phyloP scores from a whole-genome alignment of 805 yeast genomes.

The Danielia oregonensis region DNA sequence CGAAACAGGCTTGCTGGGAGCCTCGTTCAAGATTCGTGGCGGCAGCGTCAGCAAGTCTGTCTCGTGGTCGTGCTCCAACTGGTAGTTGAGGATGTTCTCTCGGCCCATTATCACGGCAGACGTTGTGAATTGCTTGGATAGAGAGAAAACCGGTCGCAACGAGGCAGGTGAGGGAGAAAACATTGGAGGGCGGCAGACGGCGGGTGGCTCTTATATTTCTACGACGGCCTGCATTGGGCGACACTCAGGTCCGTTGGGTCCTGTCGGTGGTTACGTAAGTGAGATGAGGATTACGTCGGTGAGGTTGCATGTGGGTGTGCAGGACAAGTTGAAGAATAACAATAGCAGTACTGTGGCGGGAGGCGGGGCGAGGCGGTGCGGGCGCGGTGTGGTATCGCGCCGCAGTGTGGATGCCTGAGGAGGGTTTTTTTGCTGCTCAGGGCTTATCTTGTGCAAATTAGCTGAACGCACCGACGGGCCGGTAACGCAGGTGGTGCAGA shows the following conservation, averaged over 20 bases:
- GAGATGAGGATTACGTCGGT: conserved; percentile 14
- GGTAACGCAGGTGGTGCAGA: no score
- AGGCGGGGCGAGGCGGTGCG: no score
- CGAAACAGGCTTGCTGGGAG: conserved; percentile 12
- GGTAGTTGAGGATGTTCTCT: conserved; percentile 38
- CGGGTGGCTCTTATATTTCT: conserved; percentile 1
- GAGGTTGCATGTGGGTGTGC: conserved; percentile 11
- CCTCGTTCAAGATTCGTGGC: conserved; percentile 1
- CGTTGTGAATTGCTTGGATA: background rate
- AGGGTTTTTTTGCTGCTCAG: no score
- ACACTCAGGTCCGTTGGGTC: conserved; percentile 1
- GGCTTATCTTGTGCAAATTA: no score
- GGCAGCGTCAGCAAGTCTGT: conserved; percentile 23
- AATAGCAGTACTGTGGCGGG: no score
- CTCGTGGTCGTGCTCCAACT: conserved; percentile 37
- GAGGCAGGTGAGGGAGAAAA: conserved; percentile 2
- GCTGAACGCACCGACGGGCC: no score
- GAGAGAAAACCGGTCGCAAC: conserved; percentile 2
- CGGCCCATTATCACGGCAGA: conserved; percentile 30
- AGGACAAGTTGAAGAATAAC: no score
- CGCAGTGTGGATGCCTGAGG: no score
- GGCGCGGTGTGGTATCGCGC: no score
- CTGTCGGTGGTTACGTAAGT: conserved; percentile 1
- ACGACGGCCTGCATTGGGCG: conserved; percentile 3
- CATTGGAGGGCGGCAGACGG: conserved; percentile 2